Evolutionary conservation across 2,329 filamentous ascomycete species (phyloP).

Genomic region (Fusarium hostae): DNA sequence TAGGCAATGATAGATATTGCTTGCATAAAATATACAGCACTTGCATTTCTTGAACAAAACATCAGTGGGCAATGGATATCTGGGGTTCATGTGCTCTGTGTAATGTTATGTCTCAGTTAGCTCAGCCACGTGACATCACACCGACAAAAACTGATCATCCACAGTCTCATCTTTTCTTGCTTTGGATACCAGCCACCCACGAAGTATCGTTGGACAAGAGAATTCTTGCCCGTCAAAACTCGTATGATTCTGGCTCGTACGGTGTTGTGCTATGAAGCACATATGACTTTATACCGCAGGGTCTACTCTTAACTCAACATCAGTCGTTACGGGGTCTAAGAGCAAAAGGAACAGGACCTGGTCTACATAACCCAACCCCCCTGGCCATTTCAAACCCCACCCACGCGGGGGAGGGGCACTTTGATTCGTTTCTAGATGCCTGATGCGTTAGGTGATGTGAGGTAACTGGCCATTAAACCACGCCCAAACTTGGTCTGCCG

Average conservation of each 20-base stretch:
- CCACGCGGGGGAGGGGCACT: slow-evolving; percentile 44
- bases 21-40: slow-evolving; percentile 4
- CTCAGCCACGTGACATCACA: slow-evolving; percentile 46
- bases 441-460: slow-evolving; percentile 41
- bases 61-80: background rate
- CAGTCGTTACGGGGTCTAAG: slow-evolving; percentile 13
- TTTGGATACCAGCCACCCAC: slow-evolving; percentile 35
- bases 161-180: slow-evolving; percentile 11
- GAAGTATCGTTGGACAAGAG: slow-evolving; percentile 17
- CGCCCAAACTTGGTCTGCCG: slow-evolving; percentile 43
- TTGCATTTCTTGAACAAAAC: background rate
- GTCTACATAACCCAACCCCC: slow-evolving; percentile 1
- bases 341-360: slow-evolving; percentile 2
- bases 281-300: slow-evolving; percentile 23
- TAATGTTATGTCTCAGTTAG: slow-evolving; percentile 13
- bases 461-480: slow-evolving; percentile 39
- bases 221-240: slow-evolving; percentile 25
- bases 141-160: slow-evolving; percentile 40
- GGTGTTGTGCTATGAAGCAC: slow-evolving; percentile 17
- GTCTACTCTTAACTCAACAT: slow-evolving; percentile 24
- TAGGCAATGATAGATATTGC: background rate
- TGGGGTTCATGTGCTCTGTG: background rate
- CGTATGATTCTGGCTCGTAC: slow-evolving; percentile 39
- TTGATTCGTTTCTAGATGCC: slow-evolving; percentile 41
- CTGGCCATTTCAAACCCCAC: slow-evolving; percentile 34